phyloP scores from a whole-genome alignment of 768 basidiomycete species.

The Suillus weaverae region DNA sequence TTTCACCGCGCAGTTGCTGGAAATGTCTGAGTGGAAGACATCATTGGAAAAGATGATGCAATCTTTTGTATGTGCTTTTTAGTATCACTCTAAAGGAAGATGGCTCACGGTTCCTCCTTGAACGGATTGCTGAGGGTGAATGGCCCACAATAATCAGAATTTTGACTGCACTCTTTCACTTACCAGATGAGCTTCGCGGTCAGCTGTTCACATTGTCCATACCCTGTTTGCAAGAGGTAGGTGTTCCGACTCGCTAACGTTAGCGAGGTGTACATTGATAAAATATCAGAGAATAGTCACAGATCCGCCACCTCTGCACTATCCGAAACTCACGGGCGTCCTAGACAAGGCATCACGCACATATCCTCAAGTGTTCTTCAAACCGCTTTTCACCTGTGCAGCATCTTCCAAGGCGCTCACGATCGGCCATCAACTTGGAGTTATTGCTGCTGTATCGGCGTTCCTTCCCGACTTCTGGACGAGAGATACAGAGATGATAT shows the following conservation, averaged over 20 bases:
- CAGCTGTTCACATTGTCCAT: slow-evolving; percentile 40
- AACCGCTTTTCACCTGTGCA: slow-evolving; percentile 69
- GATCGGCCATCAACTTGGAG: slow-evolving; percentile 58
- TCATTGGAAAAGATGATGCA: slow-evolving; percentile 42
- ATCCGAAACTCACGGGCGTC: slow-evolving; percentile 46
- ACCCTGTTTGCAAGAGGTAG: slow-evolving; percentile 52
- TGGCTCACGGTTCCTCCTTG: not conserved
- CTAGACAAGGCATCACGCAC: slow-evolving; percentile 49
- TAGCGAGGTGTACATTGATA: not conserved
- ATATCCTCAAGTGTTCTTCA: slow-evolving; percentile 68
- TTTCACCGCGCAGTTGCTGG: slow-evolving; percentile 42
- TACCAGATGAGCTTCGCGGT: slow-evolving; percentile 50
- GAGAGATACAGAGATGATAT: slow-evolving; percentile 71
- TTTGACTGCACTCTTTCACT: slow-evolving; percentile 43
- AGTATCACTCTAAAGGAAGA: not conserved
- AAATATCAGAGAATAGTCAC: slow-evolving; percentile 49
- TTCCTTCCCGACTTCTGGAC: slow-evolving; percentile 67
- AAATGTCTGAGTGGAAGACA: slow-evolving; percentile 41
- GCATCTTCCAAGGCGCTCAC: slow-evolving; percentile 61
- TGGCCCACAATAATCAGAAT: slow-evolving; percentile 46
- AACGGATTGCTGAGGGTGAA: slow-evolving; percentile 38
- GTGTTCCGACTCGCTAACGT: slow-evolving; percentile 16
- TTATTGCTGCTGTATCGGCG: slow-evolving; percentile 49
- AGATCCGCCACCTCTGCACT: slow-evolving; percentile 53
- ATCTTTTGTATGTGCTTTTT: slow-evolving; percentile 38